Evolutionary conservation across 2,329 filamentous ascomycete species (phyloP), one percentile per base, ranked within the genome.

Genomic region (Didymella arachidicola): DNA sequence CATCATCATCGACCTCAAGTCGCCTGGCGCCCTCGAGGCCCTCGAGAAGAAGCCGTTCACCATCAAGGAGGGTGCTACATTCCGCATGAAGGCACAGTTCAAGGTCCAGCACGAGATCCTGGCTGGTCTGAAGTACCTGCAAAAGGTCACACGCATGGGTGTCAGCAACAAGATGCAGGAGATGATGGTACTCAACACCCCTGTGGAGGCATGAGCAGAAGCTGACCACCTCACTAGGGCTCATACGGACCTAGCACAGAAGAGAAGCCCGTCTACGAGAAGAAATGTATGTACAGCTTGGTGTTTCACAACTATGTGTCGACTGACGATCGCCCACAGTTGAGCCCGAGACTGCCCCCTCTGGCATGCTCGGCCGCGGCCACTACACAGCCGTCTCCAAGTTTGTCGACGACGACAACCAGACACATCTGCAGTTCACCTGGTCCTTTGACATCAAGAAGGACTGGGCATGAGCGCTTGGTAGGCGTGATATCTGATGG

Each of bases 391-490:
- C 93, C 63, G 80, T 88, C 61, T 97, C 93, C 67, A 92, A 87
- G 79, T 99, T 99, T 78, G 86, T 97, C 62, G 95, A 99, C 76
- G 95, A 99, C 73, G 95, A 99, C 81, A 89, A 95, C 78, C 88
- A 92, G 79, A 89, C 86, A 64, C 93, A 99, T 79, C 84, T 99
- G 64, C 84, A 89, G 76, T 99, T 99, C 78, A 90, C 96, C 72
- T 99, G 95, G 95, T 88, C 89, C 62, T 98, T 99, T 73, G 91
- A 97, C 75, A 97, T 99, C 77, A 86, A 90, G 80, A 99, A 98
- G 86, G 92, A 97, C 77, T 98, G 95, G 95, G 91, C 88, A 66
- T 68, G 36, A 62, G 57, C 58, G 46, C 19, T 51, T 19, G 34
- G 38, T 32, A 14, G 25, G 12, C 12, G 26, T 18, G 48, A 46